Evolutionary conservation across 1,284 basidiomycete species (phyloP).

Genomic region (Heterobasidion irregulare): DNA sequence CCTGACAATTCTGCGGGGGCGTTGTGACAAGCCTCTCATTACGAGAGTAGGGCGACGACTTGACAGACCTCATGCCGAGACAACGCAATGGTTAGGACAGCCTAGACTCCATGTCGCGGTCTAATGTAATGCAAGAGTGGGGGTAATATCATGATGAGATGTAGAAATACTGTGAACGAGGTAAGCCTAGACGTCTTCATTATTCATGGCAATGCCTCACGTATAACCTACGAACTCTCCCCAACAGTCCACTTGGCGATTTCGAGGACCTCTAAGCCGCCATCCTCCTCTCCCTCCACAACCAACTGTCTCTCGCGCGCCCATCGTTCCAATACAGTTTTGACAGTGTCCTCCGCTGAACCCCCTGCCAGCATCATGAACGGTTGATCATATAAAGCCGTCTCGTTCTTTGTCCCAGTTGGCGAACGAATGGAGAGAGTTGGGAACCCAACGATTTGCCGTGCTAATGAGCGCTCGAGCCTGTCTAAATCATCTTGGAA

Average conservation of each 20-base stretch:
- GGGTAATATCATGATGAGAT: too few species aligned
- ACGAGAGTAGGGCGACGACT: too few species aligned
- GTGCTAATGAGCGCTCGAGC: conserved; percentile 72
- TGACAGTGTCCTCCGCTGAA: conserved; percentile 46
- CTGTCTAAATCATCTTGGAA: conserved; percentile 50
- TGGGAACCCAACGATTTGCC: conserved; percentile 84
- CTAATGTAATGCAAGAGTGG: too few species aligned
- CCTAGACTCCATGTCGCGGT: too few species aligned
- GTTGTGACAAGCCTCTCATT: too few species aligned
- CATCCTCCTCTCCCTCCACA: conserved; percentile 23
- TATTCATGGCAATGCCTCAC: neutral
- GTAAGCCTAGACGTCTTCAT: too few species aligned
- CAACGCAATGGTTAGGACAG: too few species aligned
- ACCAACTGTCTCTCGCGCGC: conserved; percentile 43
- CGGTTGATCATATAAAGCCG: conserved; percentile 71
- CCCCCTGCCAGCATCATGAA: conserved; percentile 69
- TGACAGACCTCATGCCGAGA: too few species aligned
- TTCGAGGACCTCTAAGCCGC: conserved; percentile 49
- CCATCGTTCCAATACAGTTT: conserved; percentile 64
- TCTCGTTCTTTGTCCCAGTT: conserved; percentile 38
- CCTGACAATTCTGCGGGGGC: too few species aligned
- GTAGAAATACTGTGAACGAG: too few species aligned
- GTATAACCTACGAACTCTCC: conserved; percentile 19
- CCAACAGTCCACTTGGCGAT: conserved; percentile 66
- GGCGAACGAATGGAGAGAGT: conserved; percentile 48